Percentiles rank a stretch among this genome's conserved stretches.
phyloP scores from a whole-genome alignment of 352 stramenopile species.

The Pythium monospermum region DNA sequence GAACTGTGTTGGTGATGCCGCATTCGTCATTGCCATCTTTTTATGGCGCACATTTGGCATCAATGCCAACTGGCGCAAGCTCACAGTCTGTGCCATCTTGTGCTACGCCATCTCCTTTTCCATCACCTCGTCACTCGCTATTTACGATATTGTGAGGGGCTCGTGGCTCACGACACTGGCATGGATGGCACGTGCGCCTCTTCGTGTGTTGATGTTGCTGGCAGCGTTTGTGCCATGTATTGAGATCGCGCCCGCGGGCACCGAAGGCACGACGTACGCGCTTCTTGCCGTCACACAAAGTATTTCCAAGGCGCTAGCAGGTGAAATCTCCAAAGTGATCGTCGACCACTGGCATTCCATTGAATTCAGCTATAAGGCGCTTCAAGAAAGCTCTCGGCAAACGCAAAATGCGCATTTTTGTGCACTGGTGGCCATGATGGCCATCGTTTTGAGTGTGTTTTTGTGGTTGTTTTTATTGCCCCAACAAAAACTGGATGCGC shows the following conservation, averaged over 20 bases:
- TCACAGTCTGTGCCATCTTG: constrained; percentile 11
- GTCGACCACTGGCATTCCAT: not conserved
- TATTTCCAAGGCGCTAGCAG: constrained; percentile 28
- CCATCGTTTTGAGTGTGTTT: constrained; percentile 20
- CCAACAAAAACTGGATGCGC: constrained; percentile 37
- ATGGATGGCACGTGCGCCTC: constrained; percentile 14
- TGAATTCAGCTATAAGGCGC: constrained; percentile 3
- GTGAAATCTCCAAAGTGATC: constrained; percentile 21
- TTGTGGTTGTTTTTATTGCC: constrained; percentile 25
- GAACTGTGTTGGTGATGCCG: constrained; percentile 19
- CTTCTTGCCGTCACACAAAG: constrained; percentile 32
- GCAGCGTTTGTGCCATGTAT: constrained; percentile 33
- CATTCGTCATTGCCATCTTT: constrained; percentile 20
- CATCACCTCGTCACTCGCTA: constrained; percentile 19
- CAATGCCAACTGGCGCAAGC: constrained; percentile 23
- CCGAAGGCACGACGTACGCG: constrained; percentile 38
- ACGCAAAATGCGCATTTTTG: constrained; percentile 11
- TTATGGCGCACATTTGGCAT: constrained; percentile 21
- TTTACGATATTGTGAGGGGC: constrained; percentile 16
- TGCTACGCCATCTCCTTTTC: constrained; percentile 15
- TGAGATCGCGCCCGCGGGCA: constrained; percentile 38
- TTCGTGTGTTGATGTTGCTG: constrained; percentile 28
- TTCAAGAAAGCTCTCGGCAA: not conserved
- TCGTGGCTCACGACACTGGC: constrained; percentile 26
- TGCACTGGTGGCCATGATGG: constrained; percentile 13